Evolutionary conservation across 495 filamentous ascomycete species (phyloP), one percentile per base, ranked within the genome.

Genomic region (Hamigera avellanea): DNA sequence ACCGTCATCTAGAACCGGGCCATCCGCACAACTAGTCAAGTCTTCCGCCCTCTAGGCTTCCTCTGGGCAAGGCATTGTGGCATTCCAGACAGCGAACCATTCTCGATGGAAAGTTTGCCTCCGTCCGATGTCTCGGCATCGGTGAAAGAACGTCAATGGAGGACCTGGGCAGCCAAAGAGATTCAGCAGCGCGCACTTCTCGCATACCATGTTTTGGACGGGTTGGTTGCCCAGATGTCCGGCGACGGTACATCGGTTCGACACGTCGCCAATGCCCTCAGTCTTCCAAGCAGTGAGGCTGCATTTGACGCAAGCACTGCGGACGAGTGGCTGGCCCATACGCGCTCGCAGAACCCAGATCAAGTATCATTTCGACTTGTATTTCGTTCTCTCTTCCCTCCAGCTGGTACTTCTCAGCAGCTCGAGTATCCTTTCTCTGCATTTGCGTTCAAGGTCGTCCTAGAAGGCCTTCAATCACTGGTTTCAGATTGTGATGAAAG

Each of bases 51-150:
- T 0, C 48, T 70, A 0, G 62, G 61, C 6, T 69, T 70, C 45
- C 64, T 63, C 41, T 70, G 67, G 67, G 65, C 67, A 18, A 48
- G 64, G 10, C 61, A 68, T 26, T 68, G 61, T 36, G 62, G 62
- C 7, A 64, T 66, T 51, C 55, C 60, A 21, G 57, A 66, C 17
- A 58, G 54, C 31, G 46, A 52, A 13, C 42, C 61, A 13, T 64
- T 58, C 32, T 56, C 57, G 2, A 37, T 55, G 39, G 58, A 63
- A 17, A 54, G 54, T 16, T 27, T 65, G 1, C 63, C 64, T 3
- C 55, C 55, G 12, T 33, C 49, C 0, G 49, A 56, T 36, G 54
- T 62, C 0, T 43, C 57, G 0, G 35, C 26, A 10, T 39, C 45
- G 7, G 62, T 66, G 28, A 68, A 68, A 26, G 55, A 66, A 9